Conservation (phyloP, 352 stramenopile genomes). For the Phytopythium cucurbitacearum region DNA sequence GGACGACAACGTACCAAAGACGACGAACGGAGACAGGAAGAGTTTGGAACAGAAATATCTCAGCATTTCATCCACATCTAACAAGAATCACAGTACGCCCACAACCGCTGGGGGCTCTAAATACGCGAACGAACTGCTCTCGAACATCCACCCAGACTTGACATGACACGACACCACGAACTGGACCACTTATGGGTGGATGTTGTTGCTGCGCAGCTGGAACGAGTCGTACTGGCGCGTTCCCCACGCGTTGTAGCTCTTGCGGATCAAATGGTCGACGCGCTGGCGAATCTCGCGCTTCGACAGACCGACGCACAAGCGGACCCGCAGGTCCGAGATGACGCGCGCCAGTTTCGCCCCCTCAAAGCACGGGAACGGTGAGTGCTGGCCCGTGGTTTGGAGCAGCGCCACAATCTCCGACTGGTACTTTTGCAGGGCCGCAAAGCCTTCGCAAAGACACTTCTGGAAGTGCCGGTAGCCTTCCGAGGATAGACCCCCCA, state of each 20-base stretch:
- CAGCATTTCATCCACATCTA: too few relatives aligned
- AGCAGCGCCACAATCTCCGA: slow-evolving; percentile 93
- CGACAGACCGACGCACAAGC: slow-evolving; percentile 68
- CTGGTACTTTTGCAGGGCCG: slow-evolving; percentile 91
- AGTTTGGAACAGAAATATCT: too few relatives aligned
- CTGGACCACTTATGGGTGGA: slow-evolving; percentile 43
- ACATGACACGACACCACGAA: not conserved
- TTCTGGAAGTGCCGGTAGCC: slow-evolving; percentile 91
- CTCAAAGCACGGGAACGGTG: slow-evolving; percentile 94
- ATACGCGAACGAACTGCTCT: not conserved
- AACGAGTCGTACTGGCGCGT: slow-evolving; percentile 90
- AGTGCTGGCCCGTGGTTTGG: slow-evolving; percentile 93
- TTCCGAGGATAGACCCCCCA: slow-evolving; percentile 86
- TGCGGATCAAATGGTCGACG: slow-evolving; percentile 78
- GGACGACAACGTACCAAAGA: too few relatives aligned
- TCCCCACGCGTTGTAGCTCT: slow-evolving; percentile 87
- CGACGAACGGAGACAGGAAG: too few relatives aligned
- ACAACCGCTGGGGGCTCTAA: too few relatives aligned
- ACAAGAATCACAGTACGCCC: too few relatives aligned
- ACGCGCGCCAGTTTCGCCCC: slow-evolving; percentile 49
- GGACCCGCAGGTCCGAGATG: slow-evolving; percentile 55
- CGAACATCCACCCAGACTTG: slow-evolving; percentile 1
- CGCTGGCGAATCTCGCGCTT: slow-evolving; percentile 59
- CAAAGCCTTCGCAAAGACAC: slow-evolving; percentile 91
- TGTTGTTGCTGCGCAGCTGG: slow-evolving; percentile 89